Conservation (phyloP, 805 yeast genomes). For the Kluyveromyces nonfermentans region DNA sequence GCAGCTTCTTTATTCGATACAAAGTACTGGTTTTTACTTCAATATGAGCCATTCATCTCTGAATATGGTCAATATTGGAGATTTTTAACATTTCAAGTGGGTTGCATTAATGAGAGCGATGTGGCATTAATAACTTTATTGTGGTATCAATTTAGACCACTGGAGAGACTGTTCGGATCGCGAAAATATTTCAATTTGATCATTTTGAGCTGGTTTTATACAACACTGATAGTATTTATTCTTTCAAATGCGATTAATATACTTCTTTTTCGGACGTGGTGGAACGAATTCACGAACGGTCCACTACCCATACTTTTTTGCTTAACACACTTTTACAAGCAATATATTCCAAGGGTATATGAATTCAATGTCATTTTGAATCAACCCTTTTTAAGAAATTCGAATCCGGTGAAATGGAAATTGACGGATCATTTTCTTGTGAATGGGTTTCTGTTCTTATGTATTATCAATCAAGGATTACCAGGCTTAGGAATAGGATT, state of each 20-base stretch:
- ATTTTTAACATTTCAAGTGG: constrained; percentile 37
- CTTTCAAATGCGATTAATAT: constrained; percentile 27
- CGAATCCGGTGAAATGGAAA: constrained; percentile 15
- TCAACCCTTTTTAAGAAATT: constrained; percentile 17
- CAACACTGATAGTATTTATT: constrained; percentile 31
- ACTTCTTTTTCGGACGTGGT: constrained; percentile 32
- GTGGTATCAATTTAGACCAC: constrained; percentile 41
- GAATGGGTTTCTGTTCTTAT: constrained; percentile 25
- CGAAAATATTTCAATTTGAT: constrained; percentile 42
- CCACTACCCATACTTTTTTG: constrained; percentile 34
- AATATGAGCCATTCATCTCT: constrained; percentile 39
- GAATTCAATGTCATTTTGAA: constrained; percentile 31
- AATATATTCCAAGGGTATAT: constrained; percentile 34
- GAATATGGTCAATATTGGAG: constrained; percentile 54
- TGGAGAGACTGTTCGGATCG: constrained; percentile 53
- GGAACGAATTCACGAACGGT: constrained; percentile 34
- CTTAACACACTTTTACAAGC: constrained; percentile 32
- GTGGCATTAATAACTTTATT: constrained; percentile 37
- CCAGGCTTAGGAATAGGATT: constrained; percentile 32
- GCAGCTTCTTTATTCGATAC: constrained; percentile 20
- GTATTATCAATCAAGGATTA: constrained; percentile 37
- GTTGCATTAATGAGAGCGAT: constrained; percentile 54
- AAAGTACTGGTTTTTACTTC: constrained; percentile 23
- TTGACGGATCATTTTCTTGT: constrained; percentile 30
- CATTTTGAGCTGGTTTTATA: constrained; percentile 33